phyloP scores from a whole-genome alignment of 352 stramenopile genomes.

The Thraustochytrium striatum region DNA sequence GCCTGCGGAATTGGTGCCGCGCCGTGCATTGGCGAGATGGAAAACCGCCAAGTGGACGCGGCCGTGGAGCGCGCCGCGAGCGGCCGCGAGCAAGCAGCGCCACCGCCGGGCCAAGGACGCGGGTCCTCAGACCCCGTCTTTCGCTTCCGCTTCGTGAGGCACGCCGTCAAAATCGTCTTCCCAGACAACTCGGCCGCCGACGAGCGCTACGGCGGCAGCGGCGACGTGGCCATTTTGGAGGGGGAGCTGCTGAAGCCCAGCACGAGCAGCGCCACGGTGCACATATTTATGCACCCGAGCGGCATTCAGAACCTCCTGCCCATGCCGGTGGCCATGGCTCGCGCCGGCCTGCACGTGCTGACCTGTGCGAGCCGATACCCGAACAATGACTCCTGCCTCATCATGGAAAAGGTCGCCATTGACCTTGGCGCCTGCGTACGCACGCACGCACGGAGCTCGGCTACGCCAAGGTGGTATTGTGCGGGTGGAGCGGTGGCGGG shows the following conservation, averaged over 20 bases:
- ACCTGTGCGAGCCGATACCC: conserved; percentile 45
- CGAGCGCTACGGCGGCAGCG: conserved; percentile 29
- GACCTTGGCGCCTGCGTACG: conserved; percentile 38
- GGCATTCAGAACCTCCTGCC: conserved; percentile 48
- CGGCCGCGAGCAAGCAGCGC: neutral
- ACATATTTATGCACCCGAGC: conserved; percentile 48
- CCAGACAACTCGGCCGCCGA: conserved; percentile 31
- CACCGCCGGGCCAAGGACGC: neutral
- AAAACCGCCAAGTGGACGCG: conserved; percentile 32
- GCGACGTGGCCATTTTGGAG: conserved; percentile 42
- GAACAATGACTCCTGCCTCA: conserved; percentile 49
- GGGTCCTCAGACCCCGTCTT: neutral
- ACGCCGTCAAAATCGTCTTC: conserved; percentile 47
- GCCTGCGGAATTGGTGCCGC: no score
- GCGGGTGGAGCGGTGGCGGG: conserved; percentile 43
- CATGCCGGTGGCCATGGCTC: conserved; percentile 36
- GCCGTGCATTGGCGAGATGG: conserved; percentile 44
- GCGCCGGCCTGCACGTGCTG: conserved; percentile 33
- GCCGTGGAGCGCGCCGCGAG: neutral
- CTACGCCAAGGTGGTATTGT: conserved; percentile 41
- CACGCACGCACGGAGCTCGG: conserved; percentile 7
- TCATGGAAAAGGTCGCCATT: conserved; percentile 48
- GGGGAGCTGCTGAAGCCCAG: conserved; percentile 37
- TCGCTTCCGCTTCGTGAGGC: neutral
- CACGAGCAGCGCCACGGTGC: neutral